A percentile compares a stretch with the other conserved stretches of the same genome.
phyloP scores from a whole-genome alignment of 176 grass and related monocot species.

The Oryza brachyantha region DNA sequence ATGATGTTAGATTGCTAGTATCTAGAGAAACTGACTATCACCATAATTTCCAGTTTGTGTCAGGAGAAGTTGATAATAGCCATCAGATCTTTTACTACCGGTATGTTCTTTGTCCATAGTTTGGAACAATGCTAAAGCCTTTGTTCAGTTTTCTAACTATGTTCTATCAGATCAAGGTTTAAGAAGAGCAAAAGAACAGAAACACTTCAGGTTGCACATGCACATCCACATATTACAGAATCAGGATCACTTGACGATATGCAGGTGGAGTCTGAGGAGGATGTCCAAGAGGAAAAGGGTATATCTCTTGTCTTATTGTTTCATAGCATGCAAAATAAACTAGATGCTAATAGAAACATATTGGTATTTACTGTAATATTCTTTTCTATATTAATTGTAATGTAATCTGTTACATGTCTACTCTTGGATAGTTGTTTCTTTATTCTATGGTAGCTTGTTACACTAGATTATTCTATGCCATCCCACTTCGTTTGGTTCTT shows the following conservation, averaged over 20 bases:
- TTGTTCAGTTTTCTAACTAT: constrained; percentile 23
- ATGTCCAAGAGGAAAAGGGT: constrained; percentile 51
- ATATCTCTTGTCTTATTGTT: constrained; percentile 33
- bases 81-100: constrained; percentile 63
- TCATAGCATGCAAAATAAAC: constrained; percentile 29
- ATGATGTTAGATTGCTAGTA: not conserved
- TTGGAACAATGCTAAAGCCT: constrained; percentile 17
- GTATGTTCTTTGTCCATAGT: constrained; percentile 38
- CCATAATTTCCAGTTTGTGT: constrained; percentile 50
- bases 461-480: not conserved
- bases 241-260: constrained; percentile 54
- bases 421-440: not conserved
- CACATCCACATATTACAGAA: constrained; percentile 42
- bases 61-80: constrained; percentile 61
- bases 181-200: constrained; percentile 52
- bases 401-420: not conserved
- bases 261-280: constrained; percentile 32
- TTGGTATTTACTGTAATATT: not conserved
- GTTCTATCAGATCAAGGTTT: constrained; percentile 55
- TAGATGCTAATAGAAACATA: not conserved
- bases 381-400: not conserved
- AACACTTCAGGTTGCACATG: constrained; percentile 23
- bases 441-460: not conserved
- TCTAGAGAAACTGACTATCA: constrained; percentile 23
- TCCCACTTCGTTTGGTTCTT: not conserved